A percentile compares a stretch with the other conserved stretches of the same genome.
These are phyloP conservation scores for Coemansia sp. DNA, from an alignment of 192 early-diverging fungal genomes.

Conservation along the genomic window DNA sequence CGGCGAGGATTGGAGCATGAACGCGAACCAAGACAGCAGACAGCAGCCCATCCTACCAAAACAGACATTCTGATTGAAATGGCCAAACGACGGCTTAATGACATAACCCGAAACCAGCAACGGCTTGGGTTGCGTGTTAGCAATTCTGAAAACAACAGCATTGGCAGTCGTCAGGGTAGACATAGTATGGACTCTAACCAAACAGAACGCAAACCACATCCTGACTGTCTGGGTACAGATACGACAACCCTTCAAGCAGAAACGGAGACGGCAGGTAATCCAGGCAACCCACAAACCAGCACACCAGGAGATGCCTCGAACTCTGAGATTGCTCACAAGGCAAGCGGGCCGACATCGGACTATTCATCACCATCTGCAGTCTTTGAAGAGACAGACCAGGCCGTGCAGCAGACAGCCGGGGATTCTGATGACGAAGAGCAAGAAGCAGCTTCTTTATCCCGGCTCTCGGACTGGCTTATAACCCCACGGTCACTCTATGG, in stretches of 20 bases:
- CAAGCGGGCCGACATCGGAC: background rate
- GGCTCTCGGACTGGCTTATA: conserved; percentile 65
- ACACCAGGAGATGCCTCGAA: background rate
- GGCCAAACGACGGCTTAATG: conserved; percentile 35
- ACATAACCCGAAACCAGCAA: conserved; percentile 32
- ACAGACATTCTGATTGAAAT: conserved; percentile 29
- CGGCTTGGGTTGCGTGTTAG: background rate
- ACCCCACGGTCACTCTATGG: conserved; percentile 87
- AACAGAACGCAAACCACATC: background rate
- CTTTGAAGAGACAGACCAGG: background rate
- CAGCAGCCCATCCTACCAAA: conserved; percentile 10
- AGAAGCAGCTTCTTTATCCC: conserved; percentile 19
- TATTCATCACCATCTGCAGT: background rate
- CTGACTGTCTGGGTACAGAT: background rate
- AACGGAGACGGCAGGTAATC: background rate
- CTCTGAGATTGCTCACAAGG: background rate
- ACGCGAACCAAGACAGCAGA: background rate
- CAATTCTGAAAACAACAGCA: background rate
- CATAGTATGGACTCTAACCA: background rate
- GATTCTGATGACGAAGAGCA: background rate
- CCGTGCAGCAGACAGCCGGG: background rate
- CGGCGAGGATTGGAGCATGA: background rate
- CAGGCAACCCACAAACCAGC: background rate
- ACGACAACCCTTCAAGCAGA: background rate
- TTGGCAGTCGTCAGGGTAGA: background rate